Evolutionary conservation across 169 alveolate species (phyloP).

Genomic region (Eimeria falciformis): DNA sequence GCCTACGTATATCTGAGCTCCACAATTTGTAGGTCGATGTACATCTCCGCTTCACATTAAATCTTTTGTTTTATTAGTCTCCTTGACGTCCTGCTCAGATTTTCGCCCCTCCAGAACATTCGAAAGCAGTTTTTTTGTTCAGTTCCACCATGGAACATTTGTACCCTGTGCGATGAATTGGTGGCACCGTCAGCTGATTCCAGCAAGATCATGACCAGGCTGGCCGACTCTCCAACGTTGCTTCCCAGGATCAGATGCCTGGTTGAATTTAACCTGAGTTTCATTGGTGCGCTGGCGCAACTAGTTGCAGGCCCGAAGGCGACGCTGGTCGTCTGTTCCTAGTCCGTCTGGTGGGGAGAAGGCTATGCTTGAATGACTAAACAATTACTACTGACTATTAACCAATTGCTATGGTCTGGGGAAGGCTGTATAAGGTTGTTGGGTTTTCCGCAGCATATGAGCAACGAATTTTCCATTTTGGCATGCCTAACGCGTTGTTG

Average conservation of each 20-base stretch:
- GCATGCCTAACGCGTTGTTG: constrained; percentile 47
- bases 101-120: too few species aligned
- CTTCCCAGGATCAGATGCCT: constrained; percentile 74
- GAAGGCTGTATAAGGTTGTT: too few species aligned
- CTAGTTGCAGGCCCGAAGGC: background rate
- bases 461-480: constrained; percentile 76
- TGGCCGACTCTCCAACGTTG: constrained; percentile 65
- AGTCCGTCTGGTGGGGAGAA: too few species aligned
- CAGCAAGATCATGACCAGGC: constrained; percentile 32
- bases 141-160: background rate
- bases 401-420: too few species aligned
- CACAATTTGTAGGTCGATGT: constrained; percentile 56
- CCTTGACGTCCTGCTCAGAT: too few species aligned
- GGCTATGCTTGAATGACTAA: too few species aligned
- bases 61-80: too few species aligned
- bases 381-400: too few species aligned
- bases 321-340: background rate
- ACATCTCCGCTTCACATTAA: too few species aligned
- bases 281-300: constrained; percentile 54
- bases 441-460: constrained; percentile 69
- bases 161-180: background rate
- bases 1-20: constrained; percentile 75
- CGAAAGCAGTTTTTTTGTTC: too few species aligned
- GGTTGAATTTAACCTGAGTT: constrained; percentile 75
- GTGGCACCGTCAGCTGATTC: constrained; percentile 36